Conservation (phyloP, 2,329 filamentous ascomycete genomes). For the Scedosporium apiospermum region DNA sequence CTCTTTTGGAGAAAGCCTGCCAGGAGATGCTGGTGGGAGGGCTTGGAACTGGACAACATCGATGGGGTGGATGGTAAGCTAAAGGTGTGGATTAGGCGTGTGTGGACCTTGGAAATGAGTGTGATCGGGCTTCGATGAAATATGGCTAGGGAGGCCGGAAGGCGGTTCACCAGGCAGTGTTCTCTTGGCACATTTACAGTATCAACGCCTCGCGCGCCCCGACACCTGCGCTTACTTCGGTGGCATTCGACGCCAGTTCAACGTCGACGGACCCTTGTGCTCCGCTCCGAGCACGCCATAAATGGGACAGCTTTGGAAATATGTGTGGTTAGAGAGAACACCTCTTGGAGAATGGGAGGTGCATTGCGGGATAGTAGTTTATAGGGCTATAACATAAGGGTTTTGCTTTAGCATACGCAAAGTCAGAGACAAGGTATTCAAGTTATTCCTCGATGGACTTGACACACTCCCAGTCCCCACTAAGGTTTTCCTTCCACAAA, state of each 20-base stretch:
- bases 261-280: too few relatives aligned
- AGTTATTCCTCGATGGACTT: conserved; percentile 86
- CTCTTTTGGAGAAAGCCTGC: conserved; percentile 98
- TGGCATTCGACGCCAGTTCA: too few relatives aligned
- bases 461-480: conserved; percentile 93
- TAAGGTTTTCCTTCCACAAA: conserved; percentile 96
- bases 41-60: conserved; percentile 80
- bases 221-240: too few relatives aligned
- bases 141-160: background rate
- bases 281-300: too few relatives aligned
- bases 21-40: conserved; percentile 97
- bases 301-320: too few relatives aligned
- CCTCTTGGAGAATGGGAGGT: too few relatives aligned
- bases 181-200: background rate
- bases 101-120: conserved; percentile 98
- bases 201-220: too few relatives aligned
- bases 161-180: background rate
- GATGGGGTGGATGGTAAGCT: conserved; percentile 85
- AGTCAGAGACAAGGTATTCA: background rate
- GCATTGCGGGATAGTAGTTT: background rate
- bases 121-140: conserved; percentile 69
- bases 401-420: background rate
- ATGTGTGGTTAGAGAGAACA: too few relatives aligned
- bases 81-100: conserved; percentile 96
- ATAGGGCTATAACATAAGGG: background rate